These are phyloP conservation scores for Herpotrichia juniperi DNA, from an alignment of 2,329 filamentous ascomycete genomes.

Conservation along the genomic window DNA sequence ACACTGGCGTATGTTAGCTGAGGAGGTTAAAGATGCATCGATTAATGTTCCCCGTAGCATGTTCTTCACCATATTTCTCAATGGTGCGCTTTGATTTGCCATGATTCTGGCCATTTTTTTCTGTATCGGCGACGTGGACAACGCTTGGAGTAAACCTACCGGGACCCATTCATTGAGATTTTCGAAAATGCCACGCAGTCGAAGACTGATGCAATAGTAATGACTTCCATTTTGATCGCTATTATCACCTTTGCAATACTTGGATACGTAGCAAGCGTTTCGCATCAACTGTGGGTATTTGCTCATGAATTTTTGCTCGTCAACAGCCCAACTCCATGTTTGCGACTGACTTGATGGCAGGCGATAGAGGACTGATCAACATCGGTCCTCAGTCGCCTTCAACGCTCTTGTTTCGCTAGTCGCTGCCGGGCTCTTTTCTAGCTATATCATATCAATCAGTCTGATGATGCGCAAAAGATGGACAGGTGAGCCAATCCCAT, in stretches of 20 bases:
- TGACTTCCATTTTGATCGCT: slow-evolving; percentile 42
- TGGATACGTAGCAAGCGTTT: slow-evolving; percentile 44
- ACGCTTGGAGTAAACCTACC: slow-evolving; percentile 15
- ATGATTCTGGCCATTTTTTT: slow-evolving; percentile 36
- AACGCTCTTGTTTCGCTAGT: slow-evolving; percentile 11
- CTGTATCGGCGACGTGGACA: slow-evolving; percentile 34
- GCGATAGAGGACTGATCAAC: slow-evolving; percentile 55
- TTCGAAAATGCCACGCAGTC: slow-evolving; percentile 38
- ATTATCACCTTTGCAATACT: slow-evolving; percentile 43
- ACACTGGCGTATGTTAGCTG: slow-evolving; percentile 7
- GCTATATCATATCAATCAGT: slow-evolving; percentile 11
- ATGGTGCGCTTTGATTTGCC: slow-evolving; percentile 37
- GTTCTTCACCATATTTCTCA: slow-evolving; percentile 36
- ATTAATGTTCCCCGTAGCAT: slow-evolving; percentile 35
- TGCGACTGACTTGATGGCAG: slow-evolving; percentile 42
- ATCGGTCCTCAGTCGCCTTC: slow-evolving; percentile 44
- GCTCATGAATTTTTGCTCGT: slow-evolving; percentile 36
- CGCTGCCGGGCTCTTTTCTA: slow-evolving; percentile 14
- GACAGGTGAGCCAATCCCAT: slow-evolving; percentile 6
- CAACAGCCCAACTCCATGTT: not conserved
- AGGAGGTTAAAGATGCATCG: slow-evolving; percentile 26
- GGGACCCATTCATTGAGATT: slow-evolving; percentile 55
- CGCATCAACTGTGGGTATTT: slow-evolving; percentile 48
- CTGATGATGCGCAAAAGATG: slow-evolving; percentile 14
- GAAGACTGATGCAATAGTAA: slow-evolving; percentile 49